Percentiles rank a stretch among this genome's conserved stretches.
phyloP scores from a whole-genome alignment of 768 basidiomycete genomes.

The Rhodotorula graminis region DNA sequence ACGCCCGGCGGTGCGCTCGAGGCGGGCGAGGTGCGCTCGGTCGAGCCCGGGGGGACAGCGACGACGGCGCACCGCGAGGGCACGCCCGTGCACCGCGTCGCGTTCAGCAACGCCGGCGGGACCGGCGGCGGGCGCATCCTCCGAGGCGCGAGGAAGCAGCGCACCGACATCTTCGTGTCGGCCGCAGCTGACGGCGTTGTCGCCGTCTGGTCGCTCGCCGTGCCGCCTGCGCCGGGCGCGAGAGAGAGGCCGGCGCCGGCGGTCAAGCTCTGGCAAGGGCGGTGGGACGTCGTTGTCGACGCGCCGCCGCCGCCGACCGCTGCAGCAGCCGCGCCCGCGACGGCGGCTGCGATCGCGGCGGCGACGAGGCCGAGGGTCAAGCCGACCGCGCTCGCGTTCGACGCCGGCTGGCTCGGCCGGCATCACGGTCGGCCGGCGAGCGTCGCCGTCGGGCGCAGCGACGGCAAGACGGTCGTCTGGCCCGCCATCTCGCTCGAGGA shows the following conservation, averaged over 20 bases:
- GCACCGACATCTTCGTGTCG: neutral
- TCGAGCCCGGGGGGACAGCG: neutral
- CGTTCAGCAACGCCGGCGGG: constrained; percentile 19
- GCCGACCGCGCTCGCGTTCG: constrained; percentile 22
- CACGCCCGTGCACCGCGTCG: neutral
- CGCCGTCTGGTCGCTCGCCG: constrained; percentile 7
- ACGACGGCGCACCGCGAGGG: constrained; percentile 17
- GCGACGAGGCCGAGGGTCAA: neutral
- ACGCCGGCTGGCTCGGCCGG: constrained; percentile 20
- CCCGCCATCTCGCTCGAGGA: neutral
- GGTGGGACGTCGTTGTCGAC: constrained; percentile 23
- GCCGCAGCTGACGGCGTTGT: constrained; percentile 13
- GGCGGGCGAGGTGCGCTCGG: constrained; percentile 3
- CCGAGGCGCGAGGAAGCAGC: neutral
- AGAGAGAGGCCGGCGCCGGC: constrained; percentile 14
- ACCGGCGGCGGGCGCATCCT: neutral
- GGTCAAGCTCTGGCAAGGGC: constrained; percentile 13
- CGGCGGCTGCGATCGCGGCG: neutral
- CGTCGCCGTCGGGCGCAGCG: constrained; percentile 25
- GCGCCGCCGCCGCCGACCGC: neutral
- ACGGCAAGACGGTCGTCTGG: constrained; percentile 28
- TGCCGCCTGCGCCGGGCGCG: neutral
- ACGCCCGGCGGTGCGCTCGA: neutral
- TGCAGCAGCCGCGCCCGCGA: neutral
- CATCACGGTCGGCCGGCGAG: constrained; percentile 8